These are phyloP conservation scores for Cyberlindnera bimundalis DNA, from an alignment of 805 yeast species.

Conservation along the genomic window DNA sequence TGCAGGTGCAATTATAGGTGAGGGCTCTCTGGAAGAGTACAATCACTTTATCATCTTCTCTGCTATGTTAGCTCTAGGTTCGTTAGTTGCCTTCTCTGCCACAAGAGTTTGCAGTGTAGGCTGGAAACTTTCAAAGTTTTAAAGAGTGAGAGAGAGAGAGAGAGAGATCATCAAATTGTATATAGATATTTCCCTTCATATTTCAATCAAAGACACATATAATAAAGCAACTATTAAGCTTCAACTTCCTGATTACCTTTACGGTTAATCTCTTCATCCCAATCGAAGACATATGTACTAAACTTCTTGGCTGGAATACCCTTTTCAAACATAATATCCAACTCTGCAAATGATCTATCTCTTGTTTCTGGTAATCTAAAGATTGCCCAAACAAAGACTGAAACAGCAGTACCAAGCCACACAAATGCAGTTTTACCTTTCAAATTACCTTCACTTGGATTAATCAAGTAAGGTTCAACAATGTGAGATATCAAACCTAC, in stretches of 20 bases:
- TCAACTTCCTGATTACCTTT: constrained; percentile 1
- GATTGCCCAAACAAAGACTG: constrained; percentile 38
- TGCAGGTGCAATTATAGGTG: constrained; percentile 45
- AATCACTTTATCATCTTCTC: constrained; percentile 13
- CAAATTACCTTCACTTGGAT: constrained; percentile 43
- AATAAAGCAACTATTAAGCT: constrained; percentile 1
- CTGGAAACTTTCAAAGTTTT: constrained; percentile 15
- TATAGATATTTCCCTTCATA: no score
- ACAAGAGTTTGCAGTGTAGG: constrained; percentile 13
- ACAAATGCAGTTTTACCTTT: constrained; percentile 49
- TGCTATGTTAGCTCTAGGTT: constrained; percentile 7
- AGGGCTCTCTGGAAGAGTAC: constrained; percentile 12
- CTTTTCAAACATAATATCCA: constrained; percentile 49
- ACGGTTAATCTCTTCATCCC: constrained; percentile 17
- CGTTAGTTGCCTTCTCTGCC: constrained; percentile 4
- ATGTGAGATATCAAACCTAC: constrained; percentile 33
- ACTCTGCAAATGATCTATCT: constrained; percentile 55
- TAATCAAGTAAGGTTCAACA: constrained; percentile 49
- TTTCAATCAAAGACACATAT: no score
- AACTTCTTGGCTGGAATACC: constrained; percentile 45
- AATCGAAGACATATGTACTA: constrained; percentile 14
- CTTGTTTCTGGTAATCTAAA: constrained; percentile 59
- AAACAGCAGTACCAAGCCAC: constrained; percentile 29
- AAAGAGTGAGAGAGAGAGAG: no score
- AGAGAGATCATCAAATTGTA: no score